Evolutionary conservation across 2,329 filamentous ascomycete species (phyloP).

Genomic region (Colletotrichum simmondsii): DNA sequence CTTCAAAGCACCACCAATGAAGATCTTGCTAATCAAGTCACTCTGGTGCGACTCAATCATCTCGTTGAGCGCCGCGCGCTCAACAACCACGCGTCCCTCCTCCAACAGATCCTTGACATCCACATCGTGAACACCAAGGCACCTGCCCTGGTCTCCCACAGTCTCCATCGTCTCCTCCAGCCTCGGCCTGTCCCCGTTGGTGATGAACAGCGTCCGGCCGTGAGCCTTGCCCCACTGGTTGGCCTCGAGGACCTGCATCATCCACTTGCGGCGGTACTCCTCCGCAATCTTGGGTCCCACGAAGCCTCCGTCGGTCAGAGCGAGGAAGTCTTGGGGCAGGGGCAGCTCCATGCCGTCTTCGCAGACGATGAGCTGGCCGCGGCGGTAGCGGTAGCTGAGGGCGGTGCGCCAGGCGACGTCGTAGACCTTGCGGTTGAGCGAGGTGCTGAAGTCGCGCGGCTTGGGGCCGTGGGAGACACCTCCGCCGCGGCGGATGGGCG

Average conservation of each 20-base stretch:
- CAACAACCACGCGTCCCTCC: constrained; percentile 85
- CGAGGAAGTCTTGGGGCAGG: constrained; percentile 61
- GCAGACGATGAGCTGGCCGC: constrained; percentile 87
- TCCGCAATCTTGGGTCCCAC: constrained; percentile 61
- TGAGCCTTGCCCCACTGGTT: constrained; percentile 76
- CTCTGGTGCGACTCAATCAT: constrained; percentile 80
- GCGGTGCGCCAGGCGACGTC: constrained; percentile 96
- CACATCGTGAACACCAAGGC: constrained; percentile 79
- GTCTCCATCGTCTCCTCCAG: constrained; percentile 75
- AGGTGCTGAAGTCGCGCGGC: constrained; percentile 89
- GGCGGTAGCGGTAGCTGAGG: constrained; percentile 88
- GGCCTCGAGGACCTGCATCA: constrained; percentile 74
- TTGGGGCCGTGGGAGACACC: constrained; percentile 92
- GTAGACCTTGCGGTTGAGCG: constrained; percentile 88
- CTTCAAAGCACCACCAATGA: constrained; percentile 52
- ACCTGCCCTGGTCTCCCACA: constrained; percentile 74
- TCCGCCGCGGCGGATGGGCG: constrained; percentile 84
- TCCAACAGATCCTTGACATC: constrained; percentile 96
- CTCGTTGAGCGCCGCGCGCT: constrained; percentile 80
- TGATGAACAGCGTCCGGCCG: constrained; percentile 82
- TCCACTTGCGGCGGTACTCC: constrained; percentile 70
- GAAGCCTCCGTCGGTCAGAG: constrained; percentile 48
- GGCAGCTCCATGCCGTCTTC: constrained; percentile 80
- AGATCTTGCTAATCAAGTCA: constrained; percentile 66
- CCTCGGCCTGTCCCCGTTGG: constrained; percentile 67